Conservation (phyloP, 192 early-diverging fungal genomes). For the Backusella mclennaniae region DNA sequence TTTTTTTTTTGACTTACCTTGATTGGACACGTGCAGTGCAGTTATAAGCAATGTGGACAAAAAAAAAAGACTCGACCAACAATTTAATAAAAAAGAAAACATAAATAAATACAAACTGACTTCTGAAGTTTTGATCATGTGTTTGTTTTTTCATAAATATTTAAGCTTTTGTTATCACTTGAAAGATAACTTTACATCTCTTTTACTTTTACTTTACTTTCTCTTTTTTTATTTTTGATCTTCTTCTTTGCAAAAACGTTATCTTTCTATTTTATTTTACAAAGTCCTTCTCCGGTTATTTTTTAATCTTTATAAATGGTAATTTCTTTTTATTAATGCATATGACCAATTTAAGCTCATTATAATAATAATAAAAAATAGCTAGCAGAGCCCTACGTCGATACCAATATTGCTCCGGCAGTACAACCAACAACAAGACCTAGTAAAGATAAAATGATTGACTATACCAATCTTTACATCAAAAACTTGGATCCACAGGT, state of each 20-base stretch:
- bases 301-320: background rate
- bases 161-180: background rate
- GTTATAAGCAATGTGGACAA: background rate
- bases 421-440: background rate
- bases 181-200: background rate
- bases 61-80: background rate
- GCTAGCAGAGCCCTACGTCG: background rate
- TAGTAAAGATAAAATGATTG: slow-evolving; percentile 17
- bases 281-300: background rate
- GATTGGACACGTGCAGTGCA: background rate
- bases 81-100: background rate
- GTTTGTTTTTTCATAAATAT: background rate
- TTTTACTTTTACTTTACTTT: background rate
- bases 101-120: background rate
- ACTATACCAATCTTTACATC: slow-evolving; percentile 87
- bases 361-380: background rate
- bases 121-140: background rate
- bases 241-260: background rate
- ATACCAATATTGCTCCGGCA: background rate
- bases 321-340: background rate
- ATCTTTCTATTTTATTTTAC: background rate
- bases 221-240: background rate
- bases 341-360: background rate
- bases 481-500: slow-evolving; percentile 93
- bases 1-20: background rate